A percentile compares a stretch with the other conserved stretches of the same genome.
phyloP scores from a whole-genome alignment of 2,329 filamentous ascomycete species.

The Alternaria tenuissima region DNA sequence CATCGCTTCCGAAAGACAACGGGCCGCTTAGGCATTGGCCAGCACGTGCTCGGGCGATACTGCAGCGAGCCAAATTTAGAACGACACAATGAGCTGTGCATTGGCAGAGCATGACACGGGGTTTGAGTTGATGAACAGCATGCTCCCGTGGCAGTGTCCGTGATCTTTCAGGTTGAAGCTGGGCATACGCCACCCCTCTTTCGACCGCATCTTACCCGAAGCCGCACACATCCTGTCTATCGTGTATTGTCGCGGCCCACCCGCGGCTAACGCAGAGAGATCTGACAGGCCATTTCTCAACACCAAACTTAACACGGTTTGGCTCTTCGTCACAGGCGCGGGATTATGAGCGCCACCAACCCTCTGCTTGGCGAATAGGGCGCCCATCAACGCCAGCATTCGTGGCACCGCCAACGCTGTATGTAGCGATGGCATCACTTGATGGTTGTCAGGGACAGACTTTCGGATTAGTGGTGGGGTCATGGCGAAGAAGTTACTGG shows the following conservation, averaged over 20 bases:
- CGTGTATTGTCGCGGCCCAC: conserved; percentile 29
- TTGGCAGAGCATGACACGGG: conserved; percentile 24
- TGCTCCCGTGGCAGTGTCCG: conserved; percentile 35
- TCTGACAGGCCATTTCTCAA: conserved; percentile 35
- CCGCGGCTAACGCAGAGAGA: conserved; percentile 28
- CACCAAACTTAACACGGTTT: conserved; percentile 36
- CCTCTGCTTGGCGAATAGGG: conserved; percentile 27
- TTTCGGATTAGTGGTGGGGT: not conserved
- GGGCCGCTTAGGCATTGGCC: conserved; percentile 13
- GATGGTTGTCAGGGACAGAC: conserved; percentile 12
- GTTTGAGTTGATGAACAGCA: conserved; percentile 18
- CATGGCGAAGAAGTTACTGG: not conserved
- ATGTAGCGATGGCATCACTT: conserved; percentile 13
- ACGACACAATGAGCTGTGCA: conserved; percentile 19
- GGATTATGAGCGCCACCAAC: conserved; percentile 43
- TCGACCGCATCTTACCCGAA: conserved; percentile 29
- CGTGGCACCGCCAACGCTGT: conserved; percentile 26
- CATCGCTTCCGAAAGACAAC: conserved; percentile 26
- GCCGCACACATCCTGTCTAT: conserved; percentile 26
- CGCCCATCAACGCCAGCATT: conserved; percentile 23
- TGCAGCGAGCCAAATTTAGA: conserved; percentile 28
- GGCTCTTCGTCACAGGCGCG: conserved; percentile 33
- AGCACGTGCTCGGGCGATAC: conserved; percentile 30
- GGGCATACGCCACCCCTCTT: conserved; percentile 31
- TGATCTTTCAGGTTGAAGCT: conserved; percentile 33